These are phyloP conservation scores for Galerina sulciceps DNA, from an alignment of 768 basidiomycete species.

Conservation along the genomic window DNA sequence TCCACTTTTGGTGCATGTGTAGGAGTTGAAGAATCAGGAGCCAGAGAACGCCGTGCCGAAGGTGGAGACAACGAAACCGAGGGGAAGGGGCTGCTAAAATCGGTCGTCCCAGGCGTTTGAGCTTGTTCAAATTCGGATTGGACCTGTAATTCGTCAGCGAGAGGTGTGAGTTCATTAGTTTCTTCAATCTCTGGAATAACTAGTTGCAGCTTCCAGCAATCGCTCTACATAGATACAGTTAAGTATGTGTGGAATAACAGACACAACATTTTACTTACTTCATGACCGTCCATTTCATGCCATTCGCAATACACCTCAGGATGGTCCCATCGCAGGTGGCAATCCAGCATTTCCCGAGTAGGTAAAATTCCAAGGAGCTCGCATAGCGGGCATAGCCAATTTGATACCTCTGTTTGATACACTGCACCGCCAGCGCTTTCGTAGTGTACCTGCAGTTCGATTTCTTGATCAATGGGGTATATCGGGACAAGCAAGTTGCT, in stretches of 20 bases:
- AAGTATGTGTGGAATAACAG: neutral
- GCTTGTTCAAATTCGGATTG: neutral
- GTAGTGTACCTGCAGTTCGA: slow-evolving; percentile 30
- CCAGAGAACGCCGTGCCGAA: neutral
- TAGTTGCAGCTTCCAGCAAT: slow-evolving; percentile 17
- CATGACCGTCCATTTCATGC: slow-evolving; percentile 17
- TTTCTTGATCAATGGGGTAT: slow-evolving; percentile 19
- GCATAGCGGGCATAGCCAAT: slow-evolving; percentile 31
- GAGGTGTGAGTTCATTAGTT: neutral
- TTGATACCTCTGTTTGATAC: slow-evolving; percentile 18
- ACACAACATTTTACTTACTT: neutral
- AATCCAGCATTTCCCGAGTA: slow-evolving; percentile 29
- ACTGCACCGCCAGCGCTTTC: slow-evolving; percentile 17
- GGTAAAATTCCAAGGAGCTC: slow-evolving; percentile 23
- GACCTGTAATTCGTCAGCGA: neutral
- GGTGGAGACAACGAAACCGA: slow-evolving; percentile 18
- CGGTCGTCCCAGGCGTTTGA: neutral
- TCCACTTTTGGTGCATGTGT: neutral
- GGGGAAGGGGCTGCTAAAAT: slow-evolving; percentile 14
- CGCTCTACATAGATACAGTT: neutral
- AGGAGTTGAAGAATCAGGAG: neutral
- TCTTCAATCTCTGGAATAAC: slow-evolving; percentile 15
- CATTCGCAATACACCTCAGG: slow-evolving; percentile 26
- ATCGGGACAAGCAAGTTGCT: slow-evolving; percentile 36
- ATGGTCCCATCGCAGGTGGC: slow-evolving; percentile 31